Percentiles rank a stretch among this genome's conserved stretches.
These are phyloP conservation scores for Penicillium coffeae DNA, from an alignment of 495 filamentous ascomycete species.

Conservation along the genomic window DNA sequence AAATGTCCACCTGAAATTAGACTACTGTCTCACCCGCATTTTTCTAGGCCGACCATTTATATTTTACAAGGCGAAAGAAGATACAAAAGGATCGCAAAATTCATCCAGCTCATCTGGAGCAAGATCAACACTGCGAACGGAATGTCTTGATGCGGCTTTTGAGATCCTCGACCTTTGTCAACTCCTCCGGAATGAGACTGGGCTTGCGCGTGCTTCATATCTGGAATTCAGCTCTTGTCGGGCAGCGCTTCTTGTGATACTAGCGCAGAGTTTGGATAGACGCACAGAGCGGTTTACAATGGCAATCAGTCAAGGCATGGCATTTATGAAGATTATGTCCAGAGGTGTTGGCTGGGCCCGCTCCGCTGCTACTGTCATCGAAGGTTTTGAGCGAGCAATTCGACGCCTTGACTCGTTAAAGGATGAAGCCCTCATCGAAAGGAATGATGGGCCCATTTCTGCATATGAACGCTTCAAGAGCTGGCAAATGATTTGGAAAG, in stretches of 20 bases:
- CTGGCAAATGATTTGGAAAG: slow-evolving; percentile 52
- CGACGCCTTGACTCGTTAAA: slow-evolving; percentile 41
- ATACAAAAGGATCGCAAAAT: slow-evolving; percentile 25
- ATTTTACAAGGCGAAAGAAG: slow-evolving; percentile 40
- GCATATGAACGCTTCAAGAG: slow-evolving; percentile 50
- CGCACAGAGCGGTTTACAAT: slow-evolving; percentile 44
- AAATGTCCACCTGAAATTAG: slow-evolving; percentile 47
- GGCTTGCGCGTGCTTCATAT: slow-evolving; percentile 48
- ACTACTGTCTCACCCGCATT: slow-evolving; percentile 47
- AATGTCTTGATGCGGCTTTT: slow-evolving; percentile 47
- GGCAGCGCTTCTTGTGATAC: slow-evolving; percentile 46
- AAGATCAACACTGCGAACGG: slow-evolving; percentile 40
- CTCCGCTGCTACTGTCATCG: slow-evolving; percentile 48
- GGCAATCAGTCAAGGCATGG: slow-evolving; percentile 44
- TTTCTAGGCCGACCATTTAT: slow-evolving; percentile 49
- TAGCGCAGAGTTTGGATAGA: slow-evolving; percentile 46
- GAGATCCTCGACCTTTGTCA: slow-evolving; percentile 47
- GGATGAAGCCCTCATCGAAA: slow-evolving; percentile 30
- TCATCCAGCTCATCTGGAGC: slow-evolving; percentile 36
- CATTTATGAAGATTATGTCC: slow-evolving; percentile 51
- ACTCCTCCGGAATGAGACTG: slow-evolving; percentile 43
- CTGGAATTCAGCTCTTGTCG: slow-evolving; percentile 51
- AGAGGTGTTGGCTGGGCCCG: slow-evolving; percentile 47
- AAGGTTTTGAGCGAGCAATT: slow-evolving; percentile 47
- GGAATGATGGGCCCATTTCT: slow-evolving; percentile 28